These are phyloP conservation scores for Aurinia saxatilis DNA, from an alignment of 345 rosid genomes.

Conservation along the genomic window DNA sequence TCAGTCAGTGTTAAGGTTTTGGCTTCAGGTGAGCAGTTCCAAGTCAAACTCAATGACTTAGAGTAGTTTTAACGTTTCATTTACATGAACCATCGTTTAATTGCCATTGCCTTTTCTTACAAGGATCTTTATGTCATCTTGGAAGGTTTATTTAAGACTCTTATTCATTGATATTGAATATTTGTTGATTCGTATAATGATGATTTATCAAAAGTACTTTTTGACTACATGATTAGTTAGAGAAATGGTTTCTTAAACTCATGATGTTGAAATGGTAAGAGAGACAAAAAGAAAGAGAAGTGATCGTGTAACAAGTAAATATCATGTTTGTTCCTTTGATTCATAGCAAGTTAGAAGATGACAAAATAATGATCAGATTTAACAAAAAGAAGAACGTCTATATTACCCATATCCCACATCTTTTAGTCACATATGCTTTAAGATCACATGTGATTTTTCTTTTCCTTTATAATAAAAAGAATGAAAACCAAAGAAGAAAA, in stretches of 20 bases:
- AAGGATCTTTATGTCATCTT: too few species aligned
- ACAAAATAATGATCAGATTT: too few species aligned
- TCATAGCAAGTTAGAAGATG: too few species aligned
- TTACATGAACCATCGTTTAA: neutral
- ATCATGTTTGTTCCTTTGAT: neutral
- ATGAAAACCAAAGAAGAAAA: neutral
- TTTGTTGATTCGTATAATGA: neutral
- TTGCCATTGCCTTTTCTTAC: neutral
- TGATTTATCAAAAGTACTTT: neutral
- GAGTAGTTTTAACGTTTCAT: slow-evolving; percentile 27
- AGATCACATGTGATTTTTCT: neutral
- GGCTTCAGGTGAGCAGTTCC: slow-evolving; percentile 63
- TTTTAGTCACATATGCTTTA: neutral
- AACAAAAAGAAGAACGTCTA: too few species aligned
- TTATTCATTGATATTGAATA: neutral
- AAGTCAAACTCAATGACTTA: slow-evolving; percentile 64
- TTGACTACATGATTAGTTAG: neutral
- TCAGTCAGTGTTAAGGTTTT: slow-evolving; percentile 75
- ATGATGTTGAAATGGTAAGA: neutral
- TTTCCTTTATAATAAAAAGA: too few species aligned
- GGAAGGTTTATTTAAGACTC: neutral
- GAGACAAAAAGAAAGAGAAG: neutral
- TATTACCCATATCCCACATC: too few species aligned
- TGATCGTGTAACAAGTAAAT: neutral
- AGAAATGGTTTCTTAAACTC: neutral